phyloP scores from a whole-genome alignment of 192 early-diverging fungal species.

The Coemansia sp. region DNA sequence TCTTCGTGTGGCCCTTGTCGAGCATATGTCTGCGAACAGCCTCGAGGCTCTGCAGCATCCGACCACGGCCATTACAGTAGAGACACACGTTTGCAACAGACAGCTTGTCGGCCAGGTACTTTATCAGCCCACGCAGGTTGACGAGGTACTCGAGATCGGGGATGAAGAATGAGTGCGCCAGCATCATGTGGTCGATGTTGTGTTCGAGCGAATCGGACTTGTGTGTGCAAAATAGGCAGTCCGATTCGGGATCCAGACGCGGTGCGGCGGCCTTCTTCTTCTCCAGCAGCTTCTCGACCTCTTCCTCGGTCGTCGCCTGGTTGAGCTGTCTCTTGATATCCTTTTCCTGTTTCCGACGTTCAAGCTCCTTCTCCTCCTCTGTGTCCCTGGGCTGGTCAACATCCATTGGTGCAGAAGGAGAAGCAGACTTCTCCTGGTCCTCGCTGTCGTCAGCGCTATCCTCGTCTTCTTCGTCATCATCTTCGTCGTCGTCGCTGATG shows the following conservation, averaged over 20 bases:
- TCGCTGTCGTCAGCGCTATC: constrained; percentile 10
- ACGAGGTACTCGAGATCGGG: constrained; percentile 95
- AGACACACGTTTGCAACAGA: constrained; percentile 94
- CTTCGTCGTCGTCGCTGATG: constrained; percentile 47
- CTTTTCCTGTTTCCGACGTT: constrained; percentile 38
- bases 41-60: constrained; percentile 79
- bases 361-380: constrained; percentile 23
- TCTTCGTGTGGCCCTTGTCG: constrained; percentile 95
- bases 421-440: background rate
- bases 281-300: constrained; percentile 75
- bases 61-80: constrained; percentile 91
- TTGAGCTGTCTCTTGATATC: constrained; percentile 48
- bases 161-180: constrained; percentile 90
- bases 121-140: constrained; percentile 84
- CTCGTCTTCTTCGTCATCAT: constrained; percentile 22
- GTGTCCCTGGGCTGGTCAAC: constrained; percentile 9
- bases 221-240: constrained; percentile 94
- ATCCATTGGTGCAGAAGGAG: constrained; percentile 5
- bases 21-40: constrained; percentile 95
- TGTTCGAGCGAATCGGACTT: constrained; percentile 62
- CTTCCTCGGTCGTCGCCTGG: constrained; percentile 57
- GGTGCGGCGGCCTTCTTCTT: constrained; percentile 74
- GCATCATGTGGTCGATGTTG: constrained; percentile 93
- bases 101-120: constrained; percentile 94
- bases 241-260: constrained; percentile 64